These are phyloP conservation scores for Nemania abortiva DNA, from an alignment of 2,329 filamentous ascomycete species.

Conservation along the genomic window DNA sequence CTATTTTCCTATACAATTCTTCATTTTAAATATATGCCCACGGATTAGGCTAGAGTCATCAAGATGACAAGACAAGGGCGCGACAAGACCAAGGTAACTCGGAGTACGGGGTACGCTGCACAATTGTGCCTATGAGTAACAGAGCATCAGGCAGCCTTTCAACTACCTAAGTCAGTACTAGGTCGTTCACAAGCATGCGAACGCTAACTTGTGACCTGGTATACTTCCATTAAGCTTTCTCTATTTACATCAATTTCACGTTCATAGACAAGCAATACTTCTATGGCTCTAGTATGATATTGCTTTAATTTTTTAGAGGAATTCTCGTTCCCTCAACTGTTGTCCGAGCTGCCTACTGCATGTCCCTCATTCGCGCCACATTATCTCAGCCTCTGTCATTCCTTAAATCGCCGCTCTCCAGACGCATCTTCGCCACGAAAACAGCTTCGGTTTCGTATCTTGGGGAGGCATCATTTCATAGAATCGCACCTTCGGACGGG, in stretches of 20 bases:
- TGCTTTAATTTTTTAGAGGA: background rate
- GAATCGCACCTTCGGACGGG: background rate
- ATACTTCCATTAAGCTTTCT: background rate
- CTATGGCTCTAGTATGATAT: background rate
- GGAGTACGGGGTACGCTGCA: slow-evolving; percentile 25
- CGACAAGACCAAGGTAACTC: background rate
- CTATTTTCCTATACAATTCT: no score
- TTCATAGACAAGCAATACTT: background rate
- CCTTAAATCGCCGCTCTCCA: slow-evolving; percentile 17
- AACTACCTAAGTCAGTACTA: background rate
- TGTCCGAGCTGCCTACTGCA: slow-evolving; percentile 13
- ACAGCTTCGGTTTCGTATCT: slow-evolving; percentile 1
- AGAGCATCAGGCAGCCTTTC: background rate
- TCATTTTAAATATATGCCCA: background rate
- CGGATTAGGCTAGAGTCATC: slow-evolving; percentile 1
- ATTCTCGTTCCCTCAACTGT: slow-evolving; percentile 7
- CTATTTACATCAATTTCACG: background rate
- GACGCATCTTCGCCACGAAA: background rate
- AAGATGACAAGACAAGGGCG: slow-evolving; percentile 35
- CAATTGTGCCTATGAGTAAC: background rate
- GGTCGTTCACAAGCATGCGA: background rate
- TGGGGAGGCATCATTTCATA: background rate
- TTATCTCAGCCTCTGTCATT: slow-evolving; percentile 40
- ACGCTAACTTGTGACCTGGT: background rate
- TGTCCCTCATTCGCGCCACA: slow-evolving; percentile 27